Base-by-base conservation (phyloP, 306 rosid genomes). In the Cucurbita pepo region DNA sequence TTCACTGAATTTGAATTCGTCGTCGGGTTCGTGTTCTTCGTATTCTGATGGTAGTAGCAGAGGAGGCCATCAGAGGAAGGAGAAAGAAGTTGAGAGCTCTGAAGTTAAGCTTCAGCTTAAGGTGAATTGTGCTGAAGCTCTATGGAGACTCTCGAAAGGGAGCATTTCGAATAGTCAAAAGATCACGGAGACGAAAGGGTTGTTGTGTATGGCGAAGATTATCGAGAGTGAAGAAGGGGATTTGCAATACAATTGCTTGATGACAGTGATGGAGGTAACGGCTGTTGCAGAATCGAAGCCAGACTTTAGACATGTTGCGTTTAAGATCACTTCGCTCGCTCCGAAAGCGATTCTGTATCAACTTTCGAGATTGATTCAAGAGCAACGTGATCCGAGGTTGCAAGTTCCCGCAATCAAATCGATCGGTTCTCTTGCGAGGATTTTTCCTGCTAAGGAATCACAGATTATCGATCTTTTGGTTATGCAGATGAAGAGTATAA, bases 181-280 rank as follows among this genome's bases (percentile, higher is more conserved):
- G 76, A 85, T 93, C 51, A 83, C 96, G 0, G 97, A 88, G 87
- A 87, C 96, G 0, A 93, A 87, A 83, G 98, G 98, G 51, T 86
- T 93, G 87, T 79, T 90, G 75, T 93, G 91, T 82, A 71, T 93
- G 73, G 97, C 98, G 0, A 90, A 87, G 85, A 84, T 93, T 54
- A 77, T 93, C 38, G 92, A 89, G 83, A 77, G 67, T 5, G 90
- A 85, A 65, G 83, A 47, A 14, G 94, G 82, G 13, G 86, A 86
- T 1, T 87, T 90, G 88, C 88, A 79, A 80, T 8, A 78, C 19
- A 90, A 89, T 75, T 90, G 95, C 79, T 84, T 94, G 77, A 90
- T 86, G 92, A 85, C 96, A 47, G 72, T 90, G 57, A 89, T 81
- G 94, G 98, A 94, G 86, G 87, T 90, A 50, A 82, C 96, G 0